phyloP scores from a whole-genome alignment of 768 basidiomycete genomes.

The Tricholoma sp. region DNA sequence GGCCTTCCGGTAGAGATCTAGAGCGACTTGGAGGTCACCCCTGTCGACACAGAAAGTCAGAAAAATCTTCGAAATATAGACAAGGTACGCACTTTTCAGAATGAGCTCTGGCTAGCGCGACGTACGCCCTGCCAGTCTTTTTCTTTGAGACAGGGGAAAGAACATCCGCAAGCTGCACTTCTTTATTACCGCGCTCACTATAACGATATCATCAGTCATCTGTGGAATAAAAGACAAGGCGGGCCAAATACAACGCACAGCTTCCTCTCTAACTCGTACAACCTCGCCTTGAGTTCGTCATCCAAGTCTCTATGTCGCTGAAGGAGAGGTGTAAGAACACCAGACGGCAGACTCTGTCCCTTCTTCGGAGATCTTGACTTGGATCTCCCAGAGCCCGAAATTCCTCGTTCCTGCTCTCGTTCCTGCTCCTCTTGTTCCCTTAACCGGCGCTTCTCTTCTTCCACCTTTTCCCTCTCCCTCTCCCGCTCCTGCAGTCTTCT shows the following conservation, averaged over 20 bases:
- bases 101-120: slow-evolving; percentile 75
- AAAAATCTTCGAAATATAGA: not conserved
- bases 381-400: slow-evolving; percentile 17
- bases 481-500: slow-evolving; percentile 54
- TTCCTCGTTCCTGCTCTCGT: slow-evolving; percentile 19
- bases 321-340: slow-evolving; percentile 55
- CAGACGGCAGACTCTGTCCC: slow-evolving; percentile 37
- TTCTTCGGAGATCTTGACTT: slow-evolving; percentile 32
- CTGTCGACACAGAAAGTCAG: slow-evolving; percentile 28
- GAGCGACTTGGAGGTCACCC: slow-evolving; percentile 74
- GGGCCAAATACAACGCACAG: slow-evolving; percentile 44
- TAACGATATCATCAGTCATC: not conserved
- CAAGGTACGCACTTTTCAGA: slow-evolving; percentile 62
- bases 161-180: slow-evolving; percentile 53
- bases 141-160: slow-evolving; percentile 73
- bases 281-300: slow-evolving; percentile 55
- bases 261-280: slow-evolving; percentile 68
- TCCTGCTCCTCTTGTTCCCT: slow-evolving; percentile 20
- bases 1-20: slow-evolving; percentile 79
- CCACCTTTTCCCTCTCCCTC: slow-evolving; percentile 33
- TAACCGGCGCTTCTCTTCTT: slow-evolving; percentile 29
- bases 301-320: slow-evolving; percentile 66
- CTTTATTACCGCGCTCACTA: slow-evolving; percentile 60
- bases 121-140: slow-evolving; percentile 78
- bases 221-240: slow-evolving; percentile 1